These are phyloP conservation scores for Tetragonia tetragonoides DNA, from an alignment of 148 eudicot genomes.

Conservation along the genomic window DNA sequence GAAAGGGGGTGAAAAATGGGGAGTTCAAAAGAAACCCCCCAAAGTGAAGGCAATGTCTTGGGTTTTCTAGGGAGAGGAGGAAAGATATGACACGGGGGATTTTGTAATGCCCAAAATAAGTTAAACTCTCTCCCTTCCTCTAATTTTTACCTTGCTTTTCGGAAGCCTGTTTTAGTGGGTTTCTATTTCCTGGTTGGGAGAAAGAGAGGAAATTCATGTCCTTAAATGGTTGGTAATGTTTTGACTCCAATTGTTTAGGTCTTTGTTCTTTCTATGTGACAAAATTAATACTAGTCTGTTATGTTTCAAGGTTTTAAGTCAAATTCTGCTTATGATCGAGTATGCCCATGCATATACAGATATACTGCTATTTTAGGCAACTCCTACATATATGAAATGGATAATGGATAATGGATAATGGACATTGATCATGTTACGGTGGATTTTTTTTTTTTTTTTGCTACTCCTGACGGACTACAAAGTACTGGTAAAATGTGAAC, in stretches of 20 bases:
- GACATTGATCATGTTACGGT: neutral
- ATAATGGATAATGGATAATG: neutral
- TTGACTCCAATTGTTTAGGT: neutral
- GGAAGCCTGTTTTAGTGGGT: constrained; percentile 7
- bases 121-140: constrained; percentile 17
- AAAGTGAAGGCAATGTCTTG: constrained; percentile 24
- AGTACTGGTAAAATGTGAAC: no score
- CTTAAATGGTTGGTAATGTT: neutral
- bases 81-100: constrained; percentile 21
- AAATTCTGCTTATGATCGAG: neutral
- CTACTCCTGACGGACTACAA: no score
- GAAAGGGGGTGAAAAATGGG: constrained; percentile 12
- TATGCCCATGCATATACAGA: neutral
- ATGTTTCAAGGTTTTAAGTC: constrained; percentile 3
- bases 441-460: no score
- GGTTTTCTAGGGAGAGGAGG: constrained; percentile 21
- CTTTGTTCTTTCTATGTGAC: neutral
- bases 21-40: constrained; percentile 36
- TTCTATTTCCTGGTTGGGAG: constrained; percentile 21
- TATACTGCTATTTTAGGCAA: neutral
- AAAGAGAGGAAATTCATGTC: constrained; percentile 7
- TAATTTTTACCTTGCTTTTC: constrained; percentile 12
- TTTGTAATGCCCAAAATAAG: constrained; percentile 29
- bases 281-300: neutral
- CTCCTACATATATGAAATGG: neutral